A percentile compares a stretch with the other conserved stretches of the same genome.
phyloP scores from a whole-genome alignment of 2,329 filamentous ascomycete genomes.

The Aspergillus sp. region DNA sequence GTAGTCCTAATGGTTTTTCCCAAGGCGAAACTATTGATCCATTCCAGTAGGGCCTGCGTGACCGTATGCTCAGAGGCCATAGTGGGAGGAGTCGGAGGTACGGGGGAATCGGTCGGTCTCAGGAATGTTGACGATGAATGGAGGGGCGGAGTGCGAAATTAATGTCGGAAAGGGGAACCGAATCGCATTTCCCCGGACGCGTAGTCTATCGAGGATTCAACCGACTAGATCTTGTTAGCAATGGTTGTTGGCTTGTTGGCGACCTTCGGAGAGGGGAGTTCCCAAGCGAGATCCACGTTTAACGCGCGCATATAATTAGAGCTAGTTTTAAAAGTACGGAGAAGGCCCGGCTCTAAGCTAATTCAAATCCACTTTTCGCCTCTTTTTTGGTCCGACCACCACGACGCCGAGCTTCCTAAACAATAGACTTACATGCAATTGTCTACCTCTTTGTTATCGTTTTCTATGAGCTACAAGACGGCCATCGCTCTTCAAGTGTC shows the following conservation, averaged over 20 bases:
- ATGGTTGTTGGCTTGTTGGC: neutral
- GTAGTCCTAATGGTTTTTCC: constrained; percentile 42
- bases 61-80: constrained; percentile 48
- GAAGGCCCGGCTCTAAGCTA: neutral
- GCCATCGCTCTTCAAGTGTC: neutral
- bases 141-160: neutral
- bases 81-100: constrained; percentile 17
- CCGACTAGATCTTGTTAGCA: neutral
- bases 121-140: constrained; percentile 22
- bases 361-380: neutral
- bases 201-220: neutral
- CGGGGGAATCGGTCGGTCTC: constrained; percentile 10
- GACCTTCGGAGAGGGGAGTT: neutral
- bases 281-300: neutral
- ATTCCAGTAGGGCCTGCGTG: constrained; percentile 47
- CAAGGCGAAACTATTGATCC: constrained; percentile 48
- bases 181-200: neutral
- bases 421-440: neutral
- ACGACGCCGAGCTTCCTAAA: no score
- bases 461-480: neutral
- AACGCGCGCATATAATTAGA: neutral
- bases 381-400: neutral
- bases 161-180: neutral
- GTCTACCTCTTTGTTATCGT: neutral
- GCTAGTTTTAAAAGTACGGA: neutral